These are phyloP conservation scores for Ceratocystis destructans DNA, from an alignment of 2,329 filamentous ascomycete genomes.

Conservation along the genomic window DNA sequence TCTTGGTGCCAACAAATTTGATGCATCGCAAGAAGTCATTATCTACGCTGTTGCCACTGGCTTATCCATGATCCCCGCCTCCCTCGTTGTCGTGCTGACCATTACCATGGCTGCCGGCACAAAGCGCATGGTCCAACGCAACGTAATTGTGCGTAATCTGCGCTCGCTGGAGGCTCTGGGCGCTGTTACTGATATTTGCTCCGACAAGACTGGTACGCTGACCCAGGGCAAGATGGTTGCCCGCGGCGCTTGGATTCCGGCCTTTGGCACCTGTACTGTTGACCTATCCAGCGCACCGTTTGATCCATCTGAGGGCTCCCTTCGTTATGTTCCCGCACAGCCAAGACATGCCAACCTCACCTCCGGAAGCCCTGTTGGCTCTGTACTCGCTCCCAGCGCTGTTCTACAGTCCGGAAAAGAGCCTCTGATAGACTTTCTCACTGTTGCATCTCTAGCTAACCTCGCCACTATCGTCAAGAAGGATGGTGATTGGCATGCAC, in stretches of 20 bases:
- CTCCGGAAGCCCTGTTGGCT: conserved; percentile 22
- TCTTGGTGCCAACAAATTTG: conserved; percentile 47
- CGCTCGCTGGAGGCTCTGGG: conserved; percentile 45
- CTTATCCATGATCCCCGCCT: conserved; percentile 39
- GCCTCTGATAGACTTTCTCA: conserved; percentile 39
- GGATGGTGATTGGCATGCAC: conserved; percentile 41
- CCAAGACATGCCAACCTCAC: conserved; percentile 31
- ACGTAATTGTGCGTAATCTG: conserved; percentile 41
- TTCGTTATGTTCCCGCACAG: conserved; percentile 30
- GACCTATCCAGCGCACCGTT: conserved; percentile 41
- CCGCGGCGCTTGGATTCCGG: conserved; percentile 45
- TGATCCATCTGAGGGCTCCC: conserved; percentile 40
- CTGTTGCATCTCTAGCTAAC: conserved; percentile 45
- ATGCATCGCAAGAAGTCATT: conserved; percentile 43
- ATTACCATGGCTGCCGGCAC: conserved; percentile 45
- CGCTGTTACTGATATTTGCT: conserved; percentile 44
- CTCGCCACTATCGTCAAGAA: conserved; percentile 36
- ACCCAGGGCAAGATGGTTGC: conserved; percentile 53
- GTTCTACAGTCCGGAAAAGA: conserved; percentile 29
- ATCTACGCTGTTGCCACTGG: conserved; percentile 38
- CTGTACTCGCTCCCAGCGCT: conserved; percentile 23
- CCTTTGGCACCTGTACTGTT: conserved; percentile 43
- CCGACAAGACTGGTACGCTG: conserved; percentile 45
- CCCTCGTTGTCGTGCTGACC: conserved; percentile 39
- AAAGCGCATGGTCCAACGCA: conserved; percentile 38